Conservation (phyloP, 2,329 filamentous ascomycete genomes). For the Penicillium sp. region DNA sequence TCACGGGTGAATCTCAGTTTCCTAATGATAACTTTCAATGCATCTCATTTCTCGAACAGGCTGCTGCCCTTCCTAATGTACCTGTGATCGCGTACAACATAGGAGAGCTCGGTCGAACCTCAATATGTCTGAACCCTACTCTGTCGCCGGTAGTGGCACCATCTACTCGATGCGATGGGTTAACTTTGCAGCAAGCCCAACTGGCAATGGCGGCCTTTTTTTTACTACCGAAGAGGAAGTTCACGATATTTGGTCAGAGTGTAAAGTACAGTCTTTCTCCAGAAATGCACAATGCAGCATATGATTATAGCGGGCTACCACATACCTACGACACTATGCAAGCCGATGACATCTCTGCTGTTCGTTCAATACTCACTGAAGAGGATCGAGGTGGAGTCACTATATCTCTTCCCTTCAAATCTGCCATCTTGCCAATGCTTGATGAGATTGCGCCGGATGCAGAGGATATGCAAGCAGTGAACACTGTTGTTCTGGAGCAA, state of each 20-base stretch:
- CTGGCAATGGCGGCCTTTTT: constrained; percentile 17
- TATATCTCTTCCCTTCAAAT: constrained; percentile 33
- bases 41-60: constrained; percentile 10
- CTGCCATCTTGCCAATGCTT: constrained; percentile 23
- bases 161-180: background rate
- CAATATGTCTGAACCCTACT: constrained; percentile 26
- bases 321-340: constrained; percentile 21
- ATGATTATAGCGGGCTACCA: constrained; percentile 27
- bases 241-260: constrained; percentile 29
- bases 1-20: constrained; percentile 12
- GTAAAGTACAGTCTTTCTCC: constrained; percentile 30
- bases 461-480: constrained; percentile 32
- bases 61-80: background rate
- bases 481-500: constrained; percentile 28
- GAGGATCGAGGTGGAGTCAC: constrained; percentile 21
- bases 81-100: constrained; percentile 29
- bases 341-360: constrained; percentile 9
- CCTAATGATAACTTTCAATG: constrained; percentile 16
- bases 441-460: constrained; percentile 27
- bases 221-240: constrained; percentile 16
- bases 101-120: constrained; percentile 19
- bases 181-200: constrained; percentile 17
- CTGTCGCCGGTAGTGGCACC: constrained; percentile 25
- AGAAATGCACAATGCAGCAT: constrained; percentile 32
- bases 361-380: constrained; percentile 17